Evolutionary conservation across 257 asterid genomes (phyloP).

Genomic region (Ilex aquifolium): DNA sequence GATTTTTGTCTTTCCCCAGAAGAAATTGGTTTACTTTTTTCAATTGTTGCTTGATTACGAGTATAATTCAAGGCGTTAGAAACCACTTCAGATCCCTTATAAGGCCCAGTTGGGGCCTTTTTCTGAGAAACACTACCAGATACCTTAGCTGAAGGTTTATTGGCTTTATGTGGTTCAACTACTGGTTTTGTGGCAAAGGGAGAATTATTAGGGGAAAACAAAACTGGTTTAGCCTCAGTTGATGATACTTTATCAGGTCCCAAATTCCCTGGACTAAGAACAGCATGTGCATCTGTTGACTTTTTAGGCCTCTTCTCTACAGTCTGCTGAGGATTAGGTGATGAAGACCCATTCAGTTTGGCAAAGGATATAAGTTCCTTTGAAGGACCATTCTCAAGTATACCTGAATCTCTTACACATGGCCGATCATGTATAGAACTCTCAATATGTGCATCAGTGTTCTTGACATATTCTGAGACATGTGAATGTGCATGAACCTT

Average conservation of each 20-base stretch:
- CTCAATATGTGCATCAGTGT: conserved; percentile 26
- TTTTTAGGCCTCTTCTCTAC: conserved; percentile 41
- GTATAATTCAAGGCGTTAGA: conserved; percentile 30
- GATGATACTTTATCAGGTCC: conserved; percentile 30
- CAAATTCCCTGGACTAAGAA: conserved; percentile 30
- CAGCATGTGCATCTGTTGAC: conserved; percentile 24
- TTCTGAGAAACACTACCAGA: conserved; percentile 32
- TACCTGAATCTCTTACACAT: conserved; percentile 29
- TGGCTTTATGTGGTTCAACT: conserved; percentile 35
- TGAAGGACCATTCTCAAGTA: conserved; percentile 25
- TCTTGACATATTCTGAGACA: conserved; percentile 35
- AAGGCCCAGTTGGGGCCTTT: conserved; percentile 36
- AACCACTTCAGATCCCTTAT: conserved; percentile 24
- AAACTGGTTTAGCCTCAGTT: conserved; percentile 38
- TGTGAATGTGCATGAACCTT: conserved; percentile 38
- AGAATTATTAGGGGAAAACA: conserved; percentile 48
- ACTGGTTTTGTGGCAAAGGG: conserved; percentile 33
- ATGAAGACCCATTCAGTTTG: conserved; percentile 26
- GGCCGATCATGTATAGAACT: conserved; percentile 24
- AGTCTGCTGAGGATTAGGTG: conserved; percentile 34
- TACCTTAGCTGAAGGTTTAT: conserved; percentile 35
- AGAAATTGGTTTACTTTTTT: conserved; percentile 41
- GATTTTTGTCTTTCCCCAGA: conserved; percentile 47
- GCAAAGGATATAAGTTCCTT: conserved; percentile 43
- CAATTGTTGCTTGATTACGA: conserved; percentile 39